phyloP scores from a whole-genome alignment of 495 filamentous ascomycete genomes.

The Glonium stellatum region DNA sequence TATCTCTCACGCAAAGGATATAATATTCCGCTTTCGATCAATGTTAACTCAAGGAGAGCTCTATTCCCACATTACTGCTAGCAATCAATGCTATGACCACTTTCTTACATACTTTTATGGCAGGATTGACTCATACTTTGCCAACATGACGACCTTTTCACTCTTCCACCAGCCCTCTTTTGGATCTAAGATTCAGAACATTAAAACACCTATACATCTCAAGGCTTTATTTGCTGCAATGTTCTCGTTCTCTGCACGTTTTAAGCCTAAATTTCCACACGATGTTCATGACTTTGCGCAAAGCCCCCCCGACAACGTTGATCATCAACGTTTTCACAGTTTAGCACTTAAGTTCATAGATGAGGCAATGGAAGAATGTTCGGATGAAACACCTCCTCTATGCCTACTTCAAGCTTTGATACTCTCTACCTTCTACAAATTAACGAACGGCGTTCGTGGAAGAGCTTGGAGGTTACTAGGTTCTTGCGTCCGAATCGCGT shows the following conservation, averaged over 20 bases:
- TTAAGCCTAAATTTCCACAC: conserved; percentile 1
- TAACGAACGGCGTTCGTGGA: conserved; percentile 31
- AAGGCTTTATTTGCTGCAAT: conserved; percentile 32
- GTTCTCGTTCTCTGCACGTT: conserved; percentile 30
- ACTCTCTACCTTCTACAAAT: conserved; percentile 25
- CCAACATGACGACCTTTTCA: conserved; percentile 30
- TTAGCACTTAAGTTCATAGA: conserved; percentile 22
- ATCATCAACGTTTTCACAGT: conserved; percentile 14
- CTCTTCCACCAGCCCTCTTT: conserved; percentile 30
- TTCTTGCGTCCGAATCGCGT: conserved; percentile 31
- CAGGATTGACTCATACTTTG: conserved; percentile 32
- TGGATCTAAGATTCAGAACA: conserved; percentile 25
- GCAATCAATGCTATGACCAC: too few species aligned
- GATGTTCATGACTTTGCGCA: neutral
- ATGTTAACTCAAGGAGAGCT: too few species aligned
- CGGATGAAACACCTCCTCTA: conserved; percentile 29
- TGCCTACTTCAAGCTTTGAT: conserved; percentile 31
- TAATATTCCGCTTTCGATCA: too few species aligned
- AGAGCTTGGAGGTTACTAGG: conserved; percentile 33
- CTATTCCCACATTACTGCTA: too few species aligned
- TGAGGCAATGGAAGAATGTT: conserved; percentile 26
- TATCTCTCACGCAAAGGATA: too few species aligned
- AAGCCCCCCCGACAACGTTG: conserved; percentile 2
- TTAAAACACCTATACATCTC: conserved; percentile 19
- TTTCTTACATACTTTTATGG: neutral